Evolutionary conservation across 163 green algal species (phyloP), one percentile per base, ranked within the genome.

Genomic region (Scenedesmus sp.): DNA sequence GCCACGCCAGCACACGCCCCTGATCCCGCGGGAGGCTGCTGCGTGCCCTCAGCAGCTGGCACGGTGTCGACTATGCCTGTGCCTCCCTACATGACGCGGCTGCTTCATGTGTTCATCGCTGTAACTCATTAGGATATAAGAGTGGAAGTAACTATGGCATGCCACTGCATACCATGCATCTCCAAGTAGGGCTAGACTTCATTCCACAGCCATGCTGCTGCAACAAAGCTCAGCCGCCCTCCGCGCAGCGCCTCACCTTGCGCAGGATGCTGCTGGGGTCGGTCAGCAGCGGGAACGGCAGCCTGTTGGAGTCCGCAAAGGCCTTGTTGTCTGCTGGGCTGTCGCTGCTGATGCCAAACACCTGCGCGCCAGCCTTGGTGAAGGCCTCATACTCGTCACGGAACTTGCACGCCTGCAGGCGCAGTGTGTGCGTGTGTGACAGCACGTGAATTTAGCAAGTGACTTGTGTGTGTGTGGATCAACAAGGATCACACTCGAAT

Each of bases 331-430:
- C 95, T 46, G 92, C 92, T 46, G 95, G 95, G 43, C 10, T 59
- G 81, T 92, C 88, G 65, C 88, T 83, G 88, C 88, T 94, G 87
- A 97, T 95, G 84, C 95, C 95, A 68, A 96, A 94, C 85, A 97
- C 95, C 59, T 83, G 56, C 33, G 94, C 95, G 37, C 95, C 95
- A 0, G 91, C 88, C 13, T 93, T 81, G 10, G 83, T 83, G 89
- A 97, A 97, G n/a, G 86, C 85, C 16, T 76, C 37, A 81, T 95
- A 97, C 83, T 94, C 92, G 81, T 97, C 95, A 24, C 95, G 88
- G 94, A 97, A 97, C 86, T 93, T 93, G 93, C 95, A 97, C 10
- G 93, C 95, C 95, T 97, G 85, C 59, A 46, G 15, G 22, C n/a
- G 56, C 56, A 70, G 22, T 16, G 22, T n/a, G n/a, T n/a, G n/a